phyloP scores from a whole-genome alignment of 495 filamentous ascomycete genomes.

The Aspergillus ostianus region DNA sequence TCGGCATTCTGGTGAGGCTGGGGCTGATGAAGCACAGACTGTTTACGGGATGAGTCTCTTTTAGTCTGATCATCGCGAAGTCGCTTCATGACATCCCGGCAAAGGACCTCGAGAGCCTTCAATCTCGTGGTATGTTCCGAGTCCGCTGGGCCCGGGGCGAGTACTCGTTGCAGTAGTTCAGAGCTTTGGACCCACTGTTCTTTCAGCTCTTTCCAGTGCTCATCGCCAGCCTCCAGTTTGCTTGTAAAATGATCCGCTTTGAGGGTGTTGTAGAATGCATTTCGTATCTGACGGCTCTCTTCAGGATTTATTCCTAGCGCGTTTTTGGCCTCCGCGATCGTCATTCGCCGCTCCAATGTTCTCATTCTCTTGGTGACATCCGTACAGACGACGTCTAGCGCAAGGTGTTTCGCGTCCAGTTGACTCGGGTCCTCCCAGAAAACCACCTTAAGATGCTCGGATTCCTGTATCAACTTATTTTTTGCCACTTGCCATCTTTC shows the following conservation, averaged over 20 bases:
- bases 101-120: conserved; percentile 67
- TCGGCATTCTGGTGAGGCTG: conserved; percentile 27
- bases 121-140: conserved; percentile 54
- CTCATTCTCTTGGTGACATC: conserved; percentile 81
- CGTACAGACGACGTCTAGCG: conserved; percentile 75
- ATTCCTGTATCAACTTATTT: conserved; percentile 63
- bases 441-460: conserved; percentile 61
- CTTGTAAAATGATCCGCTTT: conserved; percentile 69
- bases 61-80: conserved; percentile 65
- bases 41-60: conserved; percentile 55
- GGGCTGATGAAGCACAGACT: conserved; percentile 23
- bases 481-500: conserved; percentile 74
- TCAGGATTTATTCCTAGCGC: conserved; percentile 70
- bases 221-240: conserved; percentile 67
- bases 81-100: conserved; percentile 72
- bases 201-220: conserved; percentile 71
- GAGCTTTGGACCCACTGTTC: conserved; percentile 62
- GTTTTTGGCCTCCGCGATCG: conserved; percentile 71
- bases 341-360: conserved; percentile 59
- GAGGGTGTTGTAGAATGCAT: conserved; percentile 64
- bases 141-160: conserved; percentile 55
- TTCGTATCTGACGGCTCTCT: conserved; percentile 63
- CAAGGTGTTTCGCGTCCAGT: conserved; percentile 56
- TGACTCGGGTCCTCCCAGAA: conserved; percentile 53
- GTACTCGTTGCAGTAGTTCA: conserved; percentile 53